A percentile compares a stretch with the other conserved stretches of the same genome.
phyloP scores from a whole-genome alignment of 78 protist species.

The Dictyostelium brefeldianum region DNA sequence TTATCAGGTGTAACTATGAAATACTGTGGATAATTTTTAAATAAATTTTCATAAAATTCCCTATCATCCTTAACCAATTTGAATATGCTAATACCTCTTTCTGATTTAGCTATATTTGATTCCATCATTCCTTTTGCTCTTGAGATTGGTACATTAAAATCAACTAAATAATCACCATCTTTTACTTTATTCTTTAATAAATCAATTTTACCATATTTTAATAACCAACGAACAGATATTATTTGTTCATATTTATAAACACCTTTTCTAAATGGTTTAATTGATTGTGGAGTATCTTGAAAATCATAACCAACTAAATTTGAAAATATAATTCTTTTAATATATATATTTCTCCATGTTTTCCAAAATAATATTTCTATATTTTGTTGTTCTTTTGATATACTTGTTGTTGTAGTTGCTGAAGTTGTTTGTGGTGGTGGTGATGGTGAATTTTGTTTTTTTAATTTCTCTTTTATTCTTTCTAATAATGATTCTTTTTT shows the following conservation, averaged over 20 bases:
- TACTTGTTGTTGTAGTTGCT: neutral
- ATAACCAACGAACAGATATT: neutral
- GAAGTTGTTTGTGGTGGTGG: neutral
- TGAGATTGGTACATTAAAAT: no score
- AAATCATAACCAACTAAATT: no score
- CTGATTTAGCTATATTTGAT: no score
- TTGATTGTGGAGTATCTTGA: no score
- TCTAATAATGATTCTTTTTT: neutral
- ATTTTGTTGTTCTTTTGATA: neutral
- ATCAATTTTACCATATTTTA: neutral
- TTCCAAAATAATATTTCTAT: neutral
- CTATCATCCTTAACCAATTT: neutral
- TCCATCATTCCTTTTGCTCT: no score
- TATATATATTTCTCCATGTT: neutral
- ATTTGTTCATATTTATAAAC: neutral
- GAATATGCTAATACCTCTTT: neutral
- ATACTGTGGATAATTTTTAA: no score
- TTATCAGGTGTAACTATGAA: neutral
- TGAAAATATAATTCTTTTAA: no score
- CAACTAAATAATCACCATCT: neutral
- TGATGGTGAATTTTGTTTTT: no score
- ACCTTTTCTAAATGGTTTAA: no score
- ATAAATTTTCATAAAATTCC: neutral
- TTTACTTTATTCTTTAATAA: neutral
- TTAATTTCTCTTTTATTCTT: neutral